Base-by-base conservation (phyloP, 306 rosid genomes). In the Sindora glabra region DNA sequence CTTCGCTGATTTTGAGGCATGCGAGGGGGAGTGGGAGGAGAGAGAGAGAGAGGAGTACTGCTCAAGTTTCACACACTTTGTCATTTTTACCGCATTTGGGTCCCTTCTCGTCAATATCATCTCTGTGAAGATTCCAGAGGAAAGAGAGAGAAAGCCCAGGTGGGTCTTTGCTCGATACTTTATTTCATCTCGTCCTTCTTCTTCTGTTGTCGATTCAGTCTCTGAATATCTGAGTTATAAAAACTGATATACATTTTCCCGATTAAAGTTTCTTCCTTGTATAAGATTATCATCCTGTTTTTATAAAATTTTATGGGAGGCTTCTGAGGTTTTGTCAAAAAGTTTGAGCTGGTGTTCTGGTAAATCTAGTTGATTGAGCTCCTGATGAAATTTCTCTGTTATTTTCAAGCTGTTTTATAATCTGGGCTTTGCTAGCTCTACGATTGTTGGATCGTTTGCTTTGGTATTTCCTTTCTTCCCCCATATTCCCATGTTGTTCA, bases 1-100 rank as follows among this genome's bases (percentile, higher is more conserved):
- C 70, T 83, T 81, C 79, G 82, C 95, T 89, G 95, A 89, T 85
- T 89, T 89, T 89, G 96, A 89, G 95, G 95, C 79, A 77, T 56
- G 79, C 67, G 46, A 65, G 59, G 53, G 70, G 63, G 73, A 50
- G 64, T 59, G 65, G 14, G 48, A 56, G 21, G 48, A 22, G 24
- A 13, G 39, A 24, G 8, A 24, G 16, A 2, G 62, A 40, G 64
- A 67, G 9, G 75, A 68, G 95, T 78, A 77, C 80, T 65, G 32
- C 50, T 36, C 87, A 86, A 86, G 89, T 78, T 80, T 83, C 76
- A 75, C 44, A 41, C 62, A 34, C 52, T 70, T 27, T n/a, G 60
- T 64, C 48, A 44, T 62, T 50, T 74, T 80, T 71, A 64, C 82
- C 40, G 68, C 77, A 66, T 79, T 77, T 71, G 79, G 48, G 41